Percentiles rank a stretch among this genome's conserved stretches.
Conservation (phyloP, 257 asterid species). For the Nicotiana otophora region DNA sequence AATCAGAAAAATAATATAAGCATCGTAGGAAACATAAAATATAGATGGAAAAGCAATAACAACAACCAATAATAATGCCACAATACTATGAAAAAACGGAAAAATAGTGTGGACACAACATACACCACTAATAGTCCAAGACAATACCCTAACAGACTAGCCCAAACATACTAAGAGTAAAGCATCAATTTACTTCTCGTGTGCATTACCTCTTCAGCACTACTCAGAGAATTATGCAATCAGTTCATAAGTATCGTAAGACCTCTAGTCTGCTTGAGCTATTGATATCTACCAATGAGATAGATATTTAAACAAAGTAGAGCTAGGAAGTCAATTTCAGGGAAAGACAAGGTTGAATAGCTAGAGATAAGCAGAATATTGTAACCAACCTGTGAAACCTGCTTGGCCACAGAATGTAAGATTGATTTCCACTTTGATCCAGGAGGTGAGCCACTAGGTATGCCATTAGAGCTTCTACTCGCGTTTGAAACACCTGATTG, state of each 20-base stretch:
- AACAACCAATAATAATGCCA: too few relatives aligned
- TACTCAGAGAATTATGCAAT: not conserved
- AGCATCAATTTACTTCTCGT: not conserved
- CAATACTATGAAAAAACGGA: too few relatives aligned
- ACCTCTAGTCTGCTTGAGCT: not conserved
- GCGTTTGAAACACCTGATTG: slow-evolving; percentile 42
- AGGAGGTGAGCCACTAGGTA: slow-evolving; percentile 45
- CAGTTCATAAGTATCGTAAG: not conserved
- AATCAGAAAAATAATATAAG: too few relatives aligned
- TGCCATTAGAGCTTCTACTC: slow-evolving; percentile 38
- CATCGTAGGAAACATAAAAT: too few relatives aligned
- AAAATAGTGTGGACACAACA: too few relatives aligned
- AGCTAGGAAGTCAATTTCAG: not conserved
- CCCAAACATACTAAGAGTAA: not conserved
- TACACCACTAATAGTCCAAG: too few relatives aligned
- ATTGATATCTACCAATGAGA: not conserved
- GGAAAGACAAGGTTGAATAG: not conserved
- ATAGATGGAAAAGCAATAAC: too few relatives aligned
- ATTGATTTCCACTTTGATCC: slow-evolving; percentile 82
- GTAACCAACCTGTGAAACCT: slow-evolving; percentile 84
- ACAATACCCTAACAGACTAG: too few relatives aligned
- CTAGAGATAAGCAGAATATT: not conserved
- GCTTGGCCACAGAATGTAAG: slow-evolving; percentile 70
- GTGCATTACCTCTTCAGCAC: not conserved
- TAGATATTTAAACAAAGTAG: not conserved